A percentile compares a stretch with the other conserved stretches of the same genome.
phyloP scores from a whole-genome alignment of 2,329 filamentous ascomycete genomes.

The Stagonosporopsis vannaccii region DNA sequence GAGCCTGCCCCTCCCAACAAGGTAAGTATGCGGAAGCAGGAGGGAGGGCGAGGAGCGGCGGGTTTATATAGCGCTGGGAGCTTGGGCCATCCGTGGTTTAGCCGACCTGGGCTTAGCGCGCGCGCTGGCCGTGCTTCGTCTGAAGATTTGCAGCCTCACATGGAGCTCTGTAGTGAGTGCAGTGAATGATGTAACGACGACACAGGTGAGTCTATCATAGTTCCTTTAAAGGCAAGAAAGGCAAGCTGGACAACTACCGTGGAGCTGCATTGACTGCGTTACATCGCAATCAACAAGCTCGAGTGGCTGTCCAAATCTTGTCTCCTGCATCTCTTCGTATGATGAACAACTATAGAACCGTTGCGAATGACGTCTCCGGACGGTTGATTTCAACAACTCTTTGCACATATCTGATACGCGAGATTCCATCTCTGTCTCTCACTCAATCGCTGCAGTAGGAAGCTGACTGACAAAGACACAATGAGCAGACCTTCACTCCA shows the following conservation, averaged over 20 bases:
- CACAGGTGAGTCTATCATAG: slow-evolving; percentile 19
- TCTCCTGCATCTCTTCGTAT: slow-evolving; percentile 16
- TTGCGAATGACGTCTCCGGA: slow-evolving; percentile 69
- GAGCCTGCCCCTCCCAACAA: slow-evolving; percentile 43
- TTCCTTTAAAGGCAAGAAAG: background rate
- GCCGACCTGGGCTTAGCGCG: background rate
- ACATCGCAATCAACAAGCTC: background rate
- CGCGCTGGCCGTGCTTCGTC: background rate
- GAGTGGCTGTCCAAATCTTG: background rate
- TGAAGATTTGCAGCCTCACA: slow-evolving; percentile 14
- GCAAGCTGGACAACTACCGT: background rate
- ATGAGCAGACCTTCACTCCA: slow-evolving; percentile 59
- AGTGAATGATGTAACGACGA: slow-evolving; percentile 13
- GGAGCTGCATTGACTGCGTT: background rate
- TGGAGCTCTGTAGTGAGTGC: background rate
- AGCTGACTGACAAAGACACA: slow-evolving; percentile 47
- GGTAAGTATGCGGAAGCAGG: slow-evolving; percentile 19
- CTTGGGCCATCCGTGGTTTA: background rate
- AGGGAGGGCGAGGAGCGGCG: background rate
- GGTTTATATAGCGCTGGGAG: background rate
- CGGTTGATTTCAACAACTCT: slow-evolving; percentile 59
- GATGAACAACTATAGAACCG: slow-evolving; percentile 64
- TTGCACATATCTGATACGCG: slow-evolving; percentile 45
- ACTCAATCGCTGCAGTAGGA: slow-evolving; percentile 14
- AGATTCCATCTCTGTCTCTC: background rate